Evolutionary conservation across 192 early-diverging fungal genomes (phyloP).

Genomic region (Rhizophagus sp.): DNA sequence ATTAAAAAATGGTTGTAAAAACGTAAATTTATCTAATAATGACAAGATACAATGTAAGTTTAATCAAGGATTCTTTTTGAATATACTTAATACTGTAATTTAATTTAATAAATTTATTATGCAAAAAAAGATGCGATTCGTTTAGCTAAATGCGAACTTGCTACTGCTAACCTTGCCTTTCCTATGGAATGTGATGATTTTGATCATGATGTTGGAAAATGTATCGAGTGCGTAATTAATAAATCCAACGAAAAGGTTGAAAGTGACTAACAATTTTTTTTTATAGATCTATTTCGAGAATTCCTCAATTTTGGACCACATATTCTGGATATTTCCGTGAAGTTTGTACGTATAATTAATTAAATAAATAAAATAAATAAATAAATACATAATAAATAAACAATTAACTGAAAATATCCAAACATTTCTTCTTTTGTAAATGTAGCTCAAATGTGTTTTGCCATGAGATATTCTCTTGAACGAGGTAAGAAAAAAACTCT

Average conservation of each 20-base stretch:
- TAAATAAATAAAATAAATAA: too few relatives aligned
- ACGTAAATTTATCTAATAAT: slow-evolving; percentile 35
- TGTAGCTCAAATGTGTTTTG: slow-evolving; percentile 40
- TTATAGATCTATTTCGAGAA: slow-evolving; percentile 35
- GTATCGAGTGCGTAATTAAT: slow-evolving; percentile 34
- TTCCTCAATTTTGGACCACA: slow-evolving; percentile 45
- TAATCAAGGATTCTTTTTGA: neutral
- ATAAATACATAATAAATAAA: neutral
- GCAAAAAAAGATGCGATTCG: slow-evolving; percentile 35
- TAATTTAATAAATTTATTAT: neutral
- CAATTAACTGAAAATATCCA: too few relatives aligned
- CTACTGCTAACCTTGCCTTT: slow-evolving; percentile 39
- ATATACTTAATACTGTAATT: neutral
- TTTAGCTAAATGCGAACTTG: slow-evolving; percentile 41
- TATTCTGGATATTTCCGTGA: slow-evolving; percentile 47
- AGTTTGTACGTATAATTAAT: slow-evolving; percentile 32
- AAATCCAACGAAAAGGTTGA: too few relatives aligned
- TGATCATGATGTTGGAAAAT: slow-evolving; percentile 26
- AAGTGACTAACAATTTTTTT: neutral
- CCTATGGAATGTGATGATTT: slow-evolving; percentile 36
- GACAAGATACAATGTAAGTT: slow-evolving; percentile 42
- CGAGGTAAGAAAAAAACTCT: slow-evolving; percentile 33
- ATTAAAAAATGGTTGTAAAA: slow-evolving; percentile 39
- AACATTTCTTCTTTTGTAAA: neutral
- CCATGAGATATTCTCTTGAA: slow-evolving; percentile 36